Evolutionary conservation across 2,329 filamentous ascomycete genomes (phyloP).

Genomic region (Lecanicillium sp.): DNA sequence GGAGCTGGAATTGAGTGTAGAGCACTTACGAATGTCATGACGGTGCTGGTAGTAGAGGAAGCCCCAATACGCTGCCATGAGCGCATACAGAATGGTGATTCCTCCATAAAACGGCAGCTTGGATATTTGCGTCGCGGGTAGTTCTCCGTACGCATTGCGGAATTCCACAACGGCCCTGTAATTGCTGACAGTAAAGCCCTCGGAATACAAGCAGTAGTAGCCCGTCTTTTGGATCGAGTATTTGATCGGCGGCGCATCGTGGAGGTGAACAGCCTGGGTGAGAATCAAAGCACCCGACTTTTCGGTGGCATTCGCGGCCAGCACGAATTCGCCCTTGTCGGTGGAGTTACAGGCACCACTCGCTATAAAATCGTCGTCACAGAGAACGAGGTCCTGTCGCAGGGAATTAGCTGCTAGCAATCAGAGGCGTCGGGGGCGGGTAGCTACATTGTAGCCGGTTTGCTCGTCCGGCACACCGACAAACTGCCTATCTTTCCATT

Average conservation of each 20-base stretch:
- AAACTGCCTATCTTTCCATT: conserved; percentile 79
- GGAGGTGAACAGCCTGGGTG: conserved; percentile 76
- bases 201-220: conserved; percentile 89
- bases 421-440: conserved; percentile 2
- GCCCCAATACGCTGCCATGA: conserved; percentile 78
- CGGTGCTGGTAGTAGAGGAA: conserved; percentile 94
- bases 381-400: conserved; percentile 49
- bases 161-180: conserved; percentile 85
- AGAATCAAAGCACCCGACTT: conserved; percentile 64
- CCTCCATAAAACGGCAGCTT: conserved; percentile 97
- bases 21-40: conserved; percentile 68
- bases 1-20: background rate
- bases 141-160: conserved; percentile 91
- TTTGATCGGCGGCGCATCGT: conserved; percentile 63
- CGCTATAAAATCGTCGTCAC: conserved; percentile 63
- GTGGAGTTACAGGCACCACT: conserved; percentile 65
- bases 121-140: conserved; percentile 89
- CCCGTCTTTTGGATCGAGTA: conserved; percentile 86
- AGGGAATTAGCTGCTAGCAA: conserved; percentile 28
- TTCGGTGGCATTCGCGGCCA: conserved; percentile 67
- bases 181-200: conserved; percentile 56
- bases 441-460: conserved; percentile 44
- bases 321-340: conserved; percentile 78
- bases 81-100: conserved; percentile 85
- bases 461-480: conserved; percentile 61